These are phyloP conservation scores for Yarrowia hollandica DNA, from an alignment of 805 yeast genomes.

Conservation along the genomic window DNA sequence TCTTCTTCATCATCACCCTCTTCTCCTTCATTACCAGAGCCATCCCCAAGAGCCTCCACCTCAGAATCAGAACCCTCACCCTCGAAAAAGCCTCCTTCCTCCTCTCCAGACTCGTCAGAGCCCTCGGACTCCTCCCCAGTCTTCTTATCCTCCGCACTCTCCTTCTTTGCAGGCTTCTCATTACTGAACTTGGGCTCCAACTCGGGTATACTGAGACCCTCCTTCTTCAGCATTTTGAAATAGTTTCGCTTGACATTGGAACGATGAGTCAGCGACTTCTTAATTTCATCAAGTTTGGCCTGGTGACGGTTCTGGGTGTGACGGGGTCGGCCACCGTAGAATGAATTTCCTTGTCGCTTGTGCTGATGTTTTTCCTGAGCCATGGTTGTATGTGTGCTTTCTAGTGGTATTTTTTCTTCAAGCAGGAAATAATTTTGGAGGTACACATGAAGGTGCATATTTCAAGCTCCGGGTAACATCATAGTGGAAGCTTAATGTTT, in stretches of 20 bases:
- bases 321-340: slow-evolving; percentile 25
- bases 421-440: not conserved
- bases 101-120: not conserved
- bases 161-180: not conserved
- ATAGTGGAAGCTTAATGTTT: not conserved
- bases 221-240: slow-evolving; percentile 72
- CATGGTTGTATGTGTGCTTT: not conserved
- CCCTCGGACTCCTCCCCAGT: slow-evolving; percentile 20
- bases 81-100: slow-evolving; percentile 7
- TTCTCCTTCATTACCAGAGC: slow-evolving; percentile 20
- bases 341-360: slow-evolving; percentile 9
- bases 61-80: not conserved
- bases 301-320: slow-evolving; percentile 28
- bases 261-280: slow-evolving; percentile 71
- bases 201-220: slow-evolving; percentile 60
- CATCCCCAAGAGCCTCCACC: not conserved
- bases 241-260: slow-evolving; percentile 80
- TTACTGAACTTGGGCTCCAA: slow-evolving; percentile 34
- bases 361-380: slow-evolving; percentile 12
- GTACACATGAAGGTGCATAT: slow-evolving; percentile 16
- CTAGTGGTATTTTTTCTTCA: not conserved
- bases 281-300: slow-evolving; percentile 58
- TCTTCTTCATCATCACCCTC: slow-evolving; percentile 32
- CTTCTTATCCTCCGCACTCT: slow-evolving; percentile 23
- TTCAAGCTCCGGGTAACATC: slow-evolving; percentile 15